Evolutionary conservation across 2,329 filamentous ascomycete species (phyloP).

Genomic region (Madurella mycetomatis): DNA sequence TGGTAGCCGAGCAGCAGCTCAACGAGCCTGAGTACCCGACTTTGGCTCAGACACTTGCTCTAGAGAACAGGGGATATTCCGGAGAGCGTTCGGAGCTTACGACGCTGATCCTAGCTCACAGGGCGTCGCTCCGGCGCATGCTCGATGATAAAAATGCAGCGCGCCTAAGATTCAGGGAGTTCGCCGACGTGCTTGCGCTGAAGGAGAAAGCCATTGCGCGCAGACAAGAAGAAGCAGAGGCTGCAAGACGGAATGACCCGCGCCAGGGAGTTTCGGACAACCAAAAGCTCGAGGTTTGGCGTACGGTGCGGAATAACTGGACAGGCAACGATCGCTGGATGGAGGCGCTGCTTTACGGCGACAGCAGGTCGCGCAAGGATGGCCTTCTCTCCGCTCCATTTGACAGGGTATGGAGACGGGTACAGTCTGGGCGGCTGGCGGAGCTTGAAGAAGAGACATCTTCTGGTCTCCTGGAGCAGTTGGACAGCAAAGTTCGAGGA

Average conservation of each 20-base stretch:
- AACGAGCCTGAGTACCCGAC: conserved; percentile 37
- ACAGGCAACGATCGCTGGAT: conserved; percentile 72
- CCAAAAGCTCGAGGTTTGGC: conserved; percentile 49
- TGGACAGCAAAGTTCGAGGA: conserved; percentile 62
- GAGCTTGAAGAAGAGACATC: conserved; percentile 48
- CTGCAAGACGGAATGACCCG: conserved; percentile 27
- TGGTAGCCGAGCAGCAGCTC: conserved; percentile 40
- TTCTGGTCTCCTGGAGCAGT: conserved; percentile 60
- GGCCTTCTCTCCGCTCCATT: conserved; percentile 64
- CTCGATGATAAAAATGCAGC: conserved; percentile 58
- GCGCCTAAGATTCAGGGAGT: conserved; percentile 55
- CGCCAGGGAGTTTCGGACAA: conserved; percentile 38
- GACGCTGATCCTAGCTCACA: conserved; percentile 69
- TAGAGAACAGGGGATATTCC: conserved; percentile 55
- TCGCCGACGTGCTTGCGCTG: conserved; percentile 58
- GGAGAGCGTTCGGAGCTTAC: conserved; percentile 53
- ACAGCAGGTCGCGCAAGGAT: conserved; percentile 52
- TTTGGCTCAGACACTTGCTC: conserved; percentile 51
- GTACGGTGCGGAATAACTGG: conserved; percentile 68
- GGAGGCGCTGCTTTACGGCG: conserved; percentile 64
- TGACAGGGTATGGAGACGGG: conserved; percentile 64
- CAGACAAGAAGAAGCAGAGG: conserved; percentile 46
- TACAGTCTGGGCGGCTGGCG: conserved; percentile 54
- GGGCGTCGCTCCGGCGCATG: conserved; percentile 56
- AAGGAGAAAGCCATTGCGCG: conserved; percentile 57